These are phyloP conservation scores for Tagetes patula DNA, from an alignment of 129 eudicot species.

Conservation along the genomic window DNA sequence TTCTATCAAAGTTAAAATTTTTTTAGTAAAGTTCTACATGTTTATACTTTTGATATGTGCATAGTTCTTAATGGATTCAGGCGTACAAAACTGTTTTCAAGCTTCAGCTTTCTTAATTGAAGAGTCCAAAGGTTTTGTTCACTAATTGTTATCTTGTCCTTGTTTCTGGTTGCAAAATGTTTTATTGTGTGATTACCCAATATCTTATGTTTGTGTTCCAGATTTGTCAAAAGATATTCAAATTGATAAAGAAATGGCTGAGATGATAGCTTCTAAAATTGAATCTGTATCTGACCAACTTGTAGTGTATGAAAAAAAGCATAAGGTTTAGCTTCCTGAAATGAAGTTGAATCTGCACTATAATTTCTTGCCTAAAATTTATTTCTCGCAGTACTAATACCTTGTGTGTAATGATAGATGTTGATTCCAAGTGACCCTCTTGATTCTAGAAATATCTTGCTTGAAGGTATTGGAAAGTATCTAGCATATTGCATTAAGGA, in stretches of 20 bases:
- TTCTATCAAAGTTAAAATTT: no score
- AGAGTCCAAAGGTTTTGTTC: conserved; percentile 82
- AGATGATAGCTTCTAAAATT: conserved; percentile 86
- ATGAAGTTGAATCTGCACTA: neutral
- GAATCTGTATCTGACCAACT: conserved; percentile 58
- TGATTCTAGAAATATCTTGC: conserved; percentile 88
- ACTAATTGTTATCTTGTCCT: neutral
- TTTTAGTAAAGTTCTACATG: no score
- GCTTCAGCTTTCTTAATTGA: no score
- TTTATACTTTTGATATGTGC: no score
- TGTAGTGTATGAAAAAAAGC: conserved; percentile 63
- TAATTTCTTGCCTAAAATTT: neutral
- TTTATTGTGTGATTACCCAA: conserved; percentile 11
- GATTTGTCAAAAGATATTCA: conserved; percentile 79
- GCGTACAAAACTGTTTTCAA: no score
- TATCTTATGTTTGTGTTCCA: conserved; percentile 31
- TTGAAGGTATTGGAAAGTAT: conserved; percentile 62
- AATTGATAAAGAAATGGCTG: conserved; percentile 82
- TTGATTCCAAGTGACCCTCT: conserved; percentile 93
- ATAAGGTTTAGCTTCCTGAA: conserved; percentile 56
- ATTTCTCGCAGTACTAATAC: conserved; percentile 21
- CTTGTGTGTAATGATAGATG: conserved; percentile 42
- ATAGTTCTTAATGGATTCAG: no score
- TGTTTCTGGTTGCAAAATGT: neutral
- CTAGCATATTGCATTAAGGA: conserved; percentile 65